These are phyloP conservation scores for Tetracentron sinense DNA, from an alignment of 164 flowering plant genomes.

Conservation along the genomic window DNA sequence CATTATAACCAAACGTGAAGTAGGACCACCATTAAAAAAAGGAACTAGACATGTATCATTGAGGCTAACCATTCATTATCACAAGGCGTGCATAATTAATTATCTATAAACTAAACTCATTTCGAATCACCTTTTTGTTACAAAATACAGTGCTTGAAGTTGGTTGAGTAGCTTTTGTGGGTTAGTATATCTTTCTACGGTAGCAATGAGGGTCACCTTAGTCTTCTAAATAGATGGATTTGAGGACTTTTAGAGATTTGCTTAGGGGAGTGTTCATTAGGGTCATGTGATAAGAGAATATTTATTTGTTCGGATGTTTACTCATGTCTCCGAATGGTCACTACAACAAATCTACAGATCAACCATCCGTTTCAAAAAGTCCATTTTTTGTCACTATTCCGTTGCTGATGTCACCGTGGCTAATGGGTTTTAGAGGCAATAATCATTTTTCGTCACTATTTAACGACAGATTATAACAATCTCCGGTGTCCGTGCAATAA, in stretches of 20 bases:
- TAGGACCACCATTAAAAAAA: conserved; percentile 31
- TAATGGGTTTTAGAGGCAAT: too few relatives aligned
- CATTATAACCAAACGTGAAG: conserved; percentile 37
- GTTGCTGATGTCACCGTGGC: too few relatives aligned
- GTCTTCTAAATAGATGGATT: conserved; percentile 3
- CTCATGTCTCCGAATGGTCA: neutral
- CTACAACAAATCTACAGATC: too few relatives aligned
- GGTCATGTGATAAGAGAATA: conserved; percentile 23
- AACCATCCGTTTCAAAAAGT: too few relatives aligned
- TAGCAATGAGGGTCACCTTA: conserved; percentile 8
- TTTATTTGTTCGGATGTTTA: too few relatives aligned
- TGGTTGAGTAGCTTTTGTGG: conserved; percentile 12
- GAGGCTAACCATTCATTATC: conserved; percentile 21
- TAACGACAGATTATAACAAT: too few relatives aligned
- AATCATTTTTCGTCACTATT: too few relatives aligned
- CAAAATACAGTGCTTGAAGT: conserved; percentile 8
- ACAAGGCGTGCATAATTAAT: conserved; percentile 15
- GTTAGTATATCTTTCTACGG: neutral
- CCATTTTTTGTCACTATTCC: too few relatives aligned
- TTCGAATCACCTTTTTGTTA: conserved; percentile 12
- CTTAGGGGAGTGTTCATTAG: conserved; percentile 26
- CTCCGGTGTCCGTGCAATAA: too few relatives aligned
- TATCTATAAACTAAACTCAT: neutral
- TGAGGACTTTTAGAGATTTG: conserved; percentile 13
- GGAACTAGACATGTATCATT: conserved; percentile 32